Conservation (phyloP, 2,329 filamentous ascomycete genomes). For the Colletotrichum graminicola region DNA sequence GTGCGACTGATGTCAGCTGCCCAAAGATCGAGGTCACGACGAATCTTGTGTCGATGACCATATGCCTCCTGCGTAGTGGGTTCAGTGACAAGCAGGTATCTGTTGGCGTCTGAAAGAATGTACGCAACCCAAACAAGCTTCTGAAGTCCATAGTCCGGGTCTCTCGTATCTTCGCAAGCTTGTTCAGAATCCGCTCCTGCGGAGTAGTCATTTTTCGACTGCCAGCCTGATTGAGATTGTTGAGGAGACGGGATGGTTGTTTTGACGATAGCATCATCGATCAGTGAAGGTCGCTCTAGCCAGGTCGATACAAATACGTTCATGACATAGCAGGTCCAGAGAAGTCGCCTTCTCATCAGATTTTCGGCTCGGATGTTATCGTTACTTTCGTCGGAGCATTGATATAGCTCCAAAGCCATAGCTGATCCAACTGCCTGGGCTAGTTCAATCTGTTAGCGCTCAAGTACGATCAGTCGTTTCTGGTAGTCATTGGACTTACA, state of each 20-base stretch:
- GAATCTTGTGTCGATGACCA: slow-evolving; percentile 31
- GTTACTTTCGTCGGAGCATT: background rate
- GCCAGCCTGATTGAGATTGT: background rate
- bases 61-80: slow-evolving; percentile 23
- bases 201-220: background rate
- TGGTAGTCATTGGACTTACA: background rate
- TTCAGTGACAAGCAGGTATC: slow-evolving; percentile 27
- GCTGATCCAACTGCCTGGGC: slow-evolving; percentile 29
- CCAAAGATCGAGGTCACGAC: slow-evolving; percentile 32
- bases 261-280: slow-evolving; percentile 30
- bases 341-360: slow-evolving; percentile 8
- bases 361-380: background rate
- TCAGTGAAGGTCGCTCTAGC: slow-evolving; percentile 31
- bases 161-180: background rate
- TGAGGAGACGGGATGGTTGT: slow-evolving; percentile 10
- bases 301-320: slow-evolving; percentile 31
- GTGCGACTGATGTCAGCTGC: slow-evolving; percentile 4
- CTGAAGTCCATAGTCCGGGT: background rate
- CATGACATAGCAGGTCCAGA: slow-evolving; percentile 35
- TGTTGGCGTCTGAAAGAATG: slow-evolving; percentile 29
- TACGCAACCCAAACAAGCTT: slow-evolving; percentile 22
- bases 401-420: slow-evolving; percentile 25
- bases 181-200: background rate
- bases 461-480: background rate
- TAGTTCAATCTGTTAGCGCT: background rate